A percentile compares a stretch with the other conserved stretches of the same genome.
Conservation (phyloP, 768 basidiomycete species). For the Boletus rubroflammeus region DNA sequence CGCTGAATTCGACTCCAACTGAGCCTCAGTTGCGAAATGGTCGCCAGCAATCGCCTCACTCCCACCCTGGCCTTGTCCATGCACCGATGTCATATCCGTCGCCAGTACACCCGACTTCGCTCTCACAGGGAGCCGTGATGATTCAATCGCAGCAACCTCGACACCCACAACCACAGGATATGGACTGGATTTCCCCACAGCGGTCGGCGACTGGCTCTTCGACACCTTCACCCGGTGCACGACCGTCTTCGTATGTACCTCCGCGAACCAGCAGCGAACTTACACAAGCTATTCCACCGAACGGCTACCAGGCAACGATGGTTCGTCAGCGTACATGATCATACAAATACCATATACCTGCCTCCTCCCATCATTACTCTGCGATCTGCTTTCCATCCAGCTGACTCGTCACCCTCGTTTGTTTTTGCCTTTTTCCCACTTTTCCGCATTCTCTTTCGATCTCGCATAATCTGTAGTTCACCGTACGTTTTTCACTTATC, state of each 20-base stretch:
- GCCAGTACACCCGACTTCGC: constrained; percentile 41
- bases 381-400: constrained; percentile 23
- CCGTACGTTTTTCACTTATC: constrained; percentile 41
- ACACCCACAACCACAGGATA: constrained; percentile 43
- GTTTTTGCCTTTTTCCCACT: constrained; percentile 17
- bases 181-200: constrained; percentile 36
- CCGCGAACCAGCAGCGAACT: constrained; percentile 45
- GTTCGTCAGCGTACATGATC: constrained; percentile 51
- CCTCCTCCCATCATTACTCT: constrained; percentile 14
- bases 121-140: constrained; percentile 43
- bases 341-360: background rate
- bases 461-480: constrained; percentile 64
- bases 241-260: constrained; percentile 51
- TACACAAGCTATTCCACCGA: constrained; percentile 35
- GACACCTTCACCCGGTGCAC: constrained; percentile 35
- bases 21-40: constrained; percentile 38
- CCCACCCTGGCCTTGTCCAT: constrained; percentile 38
- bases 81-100: constrained; percentile 45
- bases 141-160: constrained; percentile 42
- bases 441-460: constrained; percentile 35
- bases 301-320: constrained; percentile 45
- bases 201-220: constrained; percentile 37
- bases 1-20: constrained; percentile 37
- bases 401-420: constrained; percentile 29
- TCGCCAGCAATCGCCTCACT: constrained; percentile 39